Percentiles rank a stretch among this genome's conserved stretches.
Conservation (phyloP, 768 basidiomycete genomes). For the Melanogaster broomeanus region DNA sequence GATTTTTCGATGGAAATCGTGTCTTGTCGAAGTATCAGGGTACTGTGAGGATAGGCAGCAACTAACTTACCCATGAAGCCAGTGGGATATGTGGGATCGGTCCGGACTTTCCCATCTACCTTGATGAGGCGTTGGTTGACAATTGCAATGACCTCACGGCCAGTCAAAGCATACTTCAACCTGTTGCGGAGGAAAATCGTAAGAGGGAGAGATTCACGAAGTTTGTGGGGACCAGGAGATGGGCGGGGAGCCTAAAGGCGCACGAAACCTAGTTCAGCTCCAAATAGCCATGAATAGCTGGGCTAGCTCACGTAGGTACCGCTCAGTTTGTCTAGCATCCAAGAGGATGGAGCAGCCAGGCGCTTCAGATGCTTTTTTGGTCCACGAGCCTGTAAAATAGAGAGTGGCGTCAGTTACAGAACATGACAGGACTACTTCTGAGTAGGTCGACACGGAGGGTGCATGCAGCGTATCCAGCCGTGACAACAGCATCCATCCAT, state of each 20-base stretch:
- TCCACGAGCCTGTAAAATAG: constrained; percentile 77
- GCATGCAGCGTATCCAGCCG: constrained; percentile 20
- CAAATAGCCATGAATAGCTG: not conserved
- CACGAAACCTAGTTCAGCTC: constrained; percentile 9
- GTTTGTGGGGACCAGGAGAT: constrained; percentile 98
- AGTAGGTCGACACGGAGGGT: not conserved
- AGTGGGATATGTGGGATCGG: constrained; percentile 94
- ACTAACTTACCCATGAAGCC: constrained; percentile 89
- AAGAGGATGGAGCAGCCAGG: constrained; percentile 94
- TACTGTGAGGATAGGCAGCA: not conserved
- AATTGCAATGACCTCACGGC: constrained; percentile 93
- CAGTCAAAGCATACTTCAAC: constrained; percentile 98
- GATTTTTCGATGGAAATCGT: constrained; percentile 98
- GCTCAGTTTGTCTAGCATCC: constrained; percentile 99
- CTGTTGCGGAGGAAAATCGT: constrained; percentile 98
- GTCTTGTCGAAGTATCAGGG: constrained; percentile 49
- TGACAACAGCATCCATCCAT: constrained; percentile 29
- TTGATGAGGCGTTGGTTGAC: constrained; percentile 97
- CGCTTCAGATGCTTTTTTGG: constrained; percentile 99
- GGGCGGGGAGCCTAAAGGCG: constrained; percentile 83
- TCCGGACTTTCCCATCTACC: constrained; percentile 98
- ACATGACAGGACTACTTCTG: not conserved
- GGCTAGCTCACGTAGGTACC: constrained; percentile 79
- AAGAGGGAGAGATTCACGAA: constrained; percentile 96
- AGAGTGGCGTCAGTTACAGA: constrained; percentile 14